Evolutionary conservation across 1,139 yeast species (phyloP).

Genomic region (Meyerozyma smithsonii): DNA sequence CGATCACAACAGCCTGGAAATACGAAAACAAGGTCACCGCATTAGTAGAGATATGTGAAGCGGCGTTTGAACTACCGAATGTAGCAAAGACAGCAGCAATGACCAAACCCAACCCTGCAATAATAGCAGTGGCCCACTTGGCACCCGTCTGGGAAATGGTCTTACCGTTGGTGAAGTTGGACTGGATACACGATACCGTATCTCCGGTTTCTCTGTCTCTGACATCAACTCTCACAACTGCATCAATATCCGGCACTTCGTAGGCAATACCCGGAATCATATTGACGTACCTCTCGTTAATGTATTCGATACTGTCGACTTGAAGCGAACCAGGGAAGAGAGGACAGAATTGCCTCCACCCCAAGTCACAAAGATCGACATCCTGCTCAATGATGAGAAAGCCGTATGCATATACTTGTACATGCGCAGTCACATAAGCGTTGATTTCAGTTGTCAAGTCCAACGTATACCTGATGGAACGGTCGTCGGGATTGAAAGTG

Average conservation of each 20-base stretch:
- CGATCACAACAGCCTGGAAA: constrained; percentile 73
- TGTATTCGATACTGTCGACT: constrained; percentile 59
- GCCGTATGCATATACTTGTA: constrained; percentile 73
- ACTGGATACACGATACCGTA: constrained; percentile 63
- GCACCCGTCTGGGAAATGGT: constrained; percentile 73
- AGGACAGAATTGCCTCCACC: constrained; percentile 81
- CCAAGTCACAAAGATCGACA: constrained; percentile 54
- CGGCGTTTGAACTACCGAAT: constrained; percentile 76
- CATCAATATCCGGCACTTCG: constrained; percentile 75
- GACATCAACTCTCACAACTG: constrained; percentile 54
- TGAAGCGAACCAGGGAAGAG: constrained; percentile 66
- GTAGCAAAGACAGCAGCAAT: constrained; percentile 65
- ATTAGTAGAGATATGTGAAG: constrained; percentile 72
- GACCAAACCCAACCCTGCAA: constrained; percentile 73
- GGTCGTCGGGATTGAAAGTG: constrained; percentile 59
- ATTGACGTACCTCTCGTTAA: constrained; percentile 39
- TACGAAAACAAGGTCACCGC: constrained; percentile 69
- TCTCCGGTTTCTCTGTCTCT: constrained; percentile 33
- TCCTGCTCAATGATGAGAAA: constrained; percentile 52
- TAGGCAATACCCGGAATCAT: constrained; percentile 70
- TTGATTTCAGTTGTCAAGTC: constrained; percentile 59
- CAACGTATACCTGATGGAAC: constrained; percentile 55
- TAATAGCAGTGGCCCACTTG: constrained; percentile 79
- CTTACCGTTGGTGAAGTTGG: constrained; percentile 65
- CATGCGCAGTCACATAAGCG: constrained; percentile 53